Evolutionary conservation across 106 monocot species (phyloP).

Genomic region (Alisma plantagoaquatica): DNA sequence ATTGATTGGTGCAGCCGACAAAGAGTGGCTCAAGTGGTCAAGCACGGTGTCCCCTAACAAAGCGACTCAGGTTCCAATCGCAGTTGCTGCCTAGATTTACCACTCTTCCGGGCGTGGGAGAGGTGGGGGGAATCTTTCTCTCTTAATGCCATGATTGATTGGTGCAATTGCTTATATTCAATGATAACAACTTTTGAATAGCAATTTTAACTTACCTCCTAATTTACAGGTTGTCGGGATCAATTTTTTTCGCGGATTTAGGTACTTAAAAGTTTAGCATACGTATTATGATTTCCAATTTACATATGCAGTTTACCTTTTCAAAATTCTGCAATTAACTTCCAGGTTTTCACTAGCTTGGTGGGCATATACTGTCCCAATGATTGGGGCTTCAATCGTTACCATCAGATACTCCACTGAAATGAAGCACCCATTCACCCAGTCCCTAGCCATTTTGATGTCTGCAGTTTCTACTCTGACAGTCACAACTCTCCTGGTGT

Average conservation of each 20-base stretch:
- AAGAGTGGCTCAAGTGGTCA: no score
- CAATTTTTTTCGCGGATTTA: slow-evolving; percentile 18
- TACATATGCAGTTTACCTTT: neutral
- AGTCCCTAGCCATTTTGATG: slow-evolving; percentile 26
- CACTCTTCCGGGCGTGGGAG: no score
- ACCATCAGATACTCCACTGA: slow-evolving; percentile 41
- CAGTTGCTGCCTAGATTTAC: no score
- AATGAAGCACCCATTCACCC: slow-evolving; percentile 36
- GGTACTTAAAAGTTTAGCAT: slow-evolving; percentile 14
- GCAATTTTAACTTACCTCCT: neutral
- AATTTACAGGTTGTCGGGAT: slow-evolving; percentile 34
- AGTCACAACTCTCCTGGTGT: slow-evolving; percentile 35
- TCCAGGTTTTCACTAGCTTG: slow-evolving; percentile 65
- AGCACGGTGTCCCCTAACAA: no score
- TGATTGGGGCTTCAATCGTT: slow-evolving; percentile 55
- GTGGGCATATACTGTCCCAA: slow-evolving; percentile 86
- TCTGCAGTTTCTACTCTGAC: slow-evolving; percentile 48
- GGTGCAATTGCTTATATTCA: no score
- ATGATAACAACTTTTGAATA: no score
- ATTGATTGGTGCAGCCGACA: no score
- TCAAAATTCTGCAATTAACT: neutral
- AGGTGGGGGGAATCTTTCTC: no score
- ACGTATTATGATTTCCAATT: neutral
- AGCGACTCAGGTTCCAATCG: no score
- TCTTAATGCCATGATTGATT: no score